phyloP scores from a whole-genome alignment of 768 basidiomycete species.

The Galerina marginata region DNA sequence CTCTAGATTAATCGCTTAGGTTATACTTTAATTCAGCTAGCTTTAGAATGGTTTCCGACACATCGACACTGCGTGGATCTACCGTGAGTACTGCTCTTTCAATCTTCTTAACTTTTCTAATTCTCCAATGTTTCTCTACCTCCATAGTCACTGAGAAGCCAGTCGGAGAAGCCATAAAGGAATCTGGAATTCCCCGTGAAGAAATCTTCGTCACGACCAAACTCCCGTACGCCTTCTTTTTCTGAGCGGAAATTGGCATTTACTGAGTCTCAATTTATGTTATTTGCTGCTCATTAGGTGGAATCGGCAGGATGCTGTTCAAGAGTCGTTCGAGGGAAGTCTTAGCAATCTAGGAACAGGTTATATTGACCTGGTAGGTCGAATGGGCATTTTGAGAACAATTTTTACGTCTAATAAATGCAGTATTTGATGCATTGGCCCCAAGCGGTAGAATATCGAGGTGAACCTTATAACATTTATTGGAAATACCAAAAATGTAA shows the following conservation, averaged over 20 bases:
- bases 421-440: constrained; percentile 62
- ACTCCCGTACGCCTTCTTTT: constrained; percentile 36
- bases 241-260: not conserved
- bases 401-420: not conserved
- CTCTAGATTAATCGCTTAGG: too few relatives aligned
- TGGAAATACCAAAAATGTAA: not conserved
- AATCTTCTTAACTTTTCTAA: not conserved
- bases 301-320: constrained; percentile 43
- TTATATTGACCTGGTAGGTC: constrained; percentile 52
- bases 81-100: constrained; percentile 26
- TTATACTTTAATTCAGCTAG: too few relatives aligned
- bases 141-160: constrained; percentile 40
- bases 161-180: constrained; percentile 50
- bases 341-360: constrained; percentile 44
- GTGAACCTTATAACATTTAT: constrained; percentile 21
- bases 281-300: constrained; percentile 26
- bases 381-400: not conserved
- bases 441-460: constrained; percentile 38
- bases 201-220: constrained; percentile 59
- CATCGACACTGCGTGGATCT: constrained; percentile 44
- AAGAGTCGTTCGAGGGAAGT: constrained; percentile 46
- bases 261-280: not conserved
- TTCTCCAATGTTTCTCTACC: not conserved
- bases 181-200: constrained; percentile 52
- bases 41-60: constrained; percentile 46